Evolutionary conservation across 2,329 filamentous ascomycete genomes (phyloP).

Genomic region (Pezicula radicicola): DNA sequence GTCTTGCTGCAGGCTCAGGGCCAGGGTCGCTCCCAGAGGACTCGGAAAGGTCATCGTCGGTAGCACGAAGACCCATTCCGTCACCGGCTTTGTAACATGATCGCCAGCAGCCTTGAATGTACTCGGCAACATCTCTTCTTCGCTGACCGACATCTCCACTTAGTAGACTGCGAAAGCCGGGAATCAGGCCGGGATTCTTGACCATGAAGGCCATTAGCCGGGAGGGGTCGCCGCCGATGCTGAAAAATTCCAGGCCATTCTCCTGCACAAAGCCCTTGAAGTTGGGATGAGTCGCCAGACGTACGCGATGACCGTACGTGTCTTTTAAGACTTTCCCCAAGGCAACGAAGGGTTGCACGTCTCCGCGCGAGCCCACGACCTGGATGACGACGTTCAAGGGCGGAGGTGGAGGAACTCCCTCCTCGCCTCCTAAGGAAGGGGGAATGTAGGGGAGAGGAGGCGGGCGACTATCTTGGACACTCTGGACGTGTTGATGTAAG

Average conservation of each 20-base stretch:
- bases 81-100: conserved; percentile 77
- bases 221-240: conserved; percentile 67
- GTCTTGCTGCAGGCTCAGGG: conserved; percentile 31
- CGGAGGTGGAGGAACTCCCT: conserved; percentile 51
- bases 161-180: conserved; percentile 69
- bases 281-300: conserved; percentile 65
- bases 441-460: conserved; percentile 66
- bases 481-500: conserved; percentile 44
- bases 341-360: conserved; percentile 71
- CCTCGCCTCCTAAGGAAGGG: conserved; percentile 62
- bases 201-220: conserved; percentile 85
- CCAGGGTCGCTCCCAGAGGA: too few species aligned
- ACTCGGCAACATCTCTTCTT: conserved; percentile 68
- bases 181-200: conserved; percentile 79
- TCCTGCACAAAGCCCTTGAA: conserved; percentile 66
- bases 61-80: conserved; percentile 34
- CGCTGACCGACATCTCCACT: conserved; percentile 72
- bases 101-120: conserved; percentile 77
- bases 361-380: conserved; percentile 68
- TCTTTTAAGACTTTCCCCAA: conserved; percentile 60
- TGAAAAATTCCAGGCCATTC: conserved; percentile 71
- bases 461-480: conserved; percentile 38
- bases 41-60: conserved; percentile 1
- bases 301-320: conserved; percentile 65
- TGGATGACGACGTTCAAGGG: conserved; percentile 67